Evolutionary conservation across 2,329 filamentous ascomycete genomes (phyloP), one percentile per base, ranked within the genome.

Genomic region (Dothideomycetes sp.): DNA sequence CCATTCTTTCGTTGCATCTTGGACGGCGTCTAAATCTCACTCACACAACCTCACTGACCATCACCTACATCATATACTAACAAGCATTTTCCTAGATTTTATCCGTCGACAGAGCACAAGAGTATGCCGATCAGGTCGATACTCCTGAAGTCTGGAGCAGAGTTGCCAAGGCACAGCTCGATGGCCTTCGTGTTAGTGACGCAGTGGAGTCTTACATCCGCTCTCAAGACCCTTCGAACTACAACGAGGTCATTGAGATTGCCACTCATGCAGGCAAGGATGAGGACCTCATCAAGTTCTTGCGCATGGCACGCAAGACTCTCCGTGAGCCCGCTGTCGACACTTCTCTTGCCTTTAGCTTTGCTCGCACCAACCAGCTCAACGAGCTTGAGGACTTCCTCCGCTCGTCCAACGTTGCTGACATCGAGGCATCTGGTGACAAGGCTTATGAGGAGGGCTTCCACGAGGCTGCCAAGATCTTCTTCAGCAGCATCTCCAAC

Each of bases 401-500:
- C 46, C 83, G 85, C 44, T 79, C 78, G 19, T 88, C 86, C 41
- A 98, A 98, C 51, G 91, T 96, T 47, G 89, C 91, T 39, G 88
- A 98, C 61, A 75, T 96, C 40, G 91, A 98, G 61, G 84, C 91
- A 53, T 96, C 87, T 45, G 91, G 91, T 70, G 91, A 98, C 73
- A 95, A 95, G 72, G 89, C 91, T 16, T 96, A 94, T 52, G 83
- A 80, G 48, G 91, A 98, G 66, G 89, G 89, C 46, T 80, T 85
- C 57, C 89, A 91, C 57, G 83, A 96, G 70, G 91, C 91, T 30
- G 86, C 91, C 50, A 98, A 98, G 77, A 96, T 98, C 58, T 98
- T 96, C 75, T 98, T 80, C 70, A 86, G 79, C 42, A 96, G 85
- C 68, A 94, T 98, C 60, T 98, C 91, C 41, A 98, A 98, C 75